Conservation (phyloP, 2,329 filamentous ascomycete genomes). For the Alternaria sp. region DNA sequence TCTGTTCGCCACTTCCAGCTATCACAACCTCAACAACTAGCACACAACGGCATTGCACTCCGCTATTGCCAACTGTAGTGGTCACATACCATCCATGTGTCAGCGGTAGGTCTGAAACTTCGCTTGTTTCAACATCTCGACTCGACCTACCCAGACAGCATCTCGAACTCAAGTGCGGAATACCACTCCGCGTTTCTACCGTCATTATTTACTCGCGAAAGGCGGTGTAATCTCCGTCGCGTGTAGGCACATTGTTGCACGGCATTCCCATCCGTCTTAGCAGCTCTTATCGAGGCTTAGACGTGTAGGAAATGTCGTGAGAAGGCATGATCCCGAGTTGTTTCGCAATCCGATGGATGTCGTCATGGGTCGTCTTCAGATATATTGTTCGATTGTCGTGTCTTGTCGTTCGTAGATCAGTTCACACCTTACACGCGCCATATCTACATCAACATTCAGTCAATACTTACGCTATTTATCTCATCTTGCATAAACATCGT, state of each 20-base stretch:
- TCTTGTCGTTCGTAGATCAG: not conserved
- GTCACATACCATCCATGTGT: conserved; percentile 31
- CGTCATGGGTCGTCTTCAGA: conserved; percentile 19
- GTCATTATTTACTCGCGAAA: conserved; percentile 15
- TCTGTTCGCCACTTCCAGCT: not conserved
- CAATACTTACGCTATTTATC: not conserved
- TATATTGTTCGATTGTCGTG: conserved; percentile 32
- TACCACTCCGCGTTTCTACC: conserved; percentile 26
- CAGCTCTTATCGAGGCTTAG: conserved; percentile 27
- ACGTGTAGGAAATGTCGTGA: conserved; percentile 29
- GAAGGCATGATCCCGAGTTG: conserved; percentile 35
- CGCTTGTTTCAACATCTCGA: conserved; percentile 28
- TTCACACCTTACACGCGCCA: not conserved
- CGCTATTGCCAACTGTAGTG: not conserved
- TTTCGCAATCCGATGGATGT: conserved; percentile 34
- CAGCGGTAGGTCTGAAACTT: conserved; percentile 31
- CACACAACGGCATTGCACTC: not conserved
- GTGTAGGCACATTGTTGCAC: conserved; percentile 18
- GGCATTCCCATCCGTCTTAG: conserved; percentile 28
- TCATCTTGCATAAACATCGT: not conserved
- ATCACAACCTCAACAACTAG: not conserved
- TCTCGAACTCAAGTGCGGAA: conserved; percentile 23
- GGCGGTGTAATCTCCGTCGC: conserved; percentile 12
- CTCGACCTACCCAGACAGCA: conserved; percentile 22
- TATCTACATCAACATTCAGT: not conserved